Evolutionary conservation across 2,329 filamentous ascomycete species (phyloP), one percentile per base, ranked within the genome.

Genomic region (Camptophora hylomeconis): DNA sequence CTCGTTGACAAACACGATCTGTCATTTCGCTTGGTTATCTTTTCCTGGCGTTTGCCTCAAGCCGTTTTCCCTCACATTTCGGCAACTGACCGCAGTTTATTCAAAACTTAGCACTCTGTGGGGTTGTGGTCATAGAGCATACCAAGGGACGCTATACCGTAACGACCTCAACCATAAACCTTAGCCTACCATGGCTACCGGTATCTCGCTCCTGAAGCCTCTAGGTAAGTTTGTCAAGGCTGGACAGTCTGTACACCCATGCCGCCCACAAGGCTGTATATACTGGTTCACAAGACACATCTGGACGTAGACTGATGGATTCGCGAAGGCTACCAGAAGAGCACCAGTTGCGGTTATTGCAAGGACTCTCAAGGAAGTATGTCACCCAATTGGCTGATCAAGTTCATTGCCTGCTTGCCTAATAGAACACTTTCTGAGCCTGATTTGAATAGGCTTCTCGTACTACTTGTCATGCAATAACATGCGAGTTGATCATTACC

Each of bases 331-430:
- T 63, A 63, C 44, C 58, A 62, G 42, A 52, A 53, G 28, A 60
- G 57, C 36, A 39, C 30, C 14, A 51, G 51, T 9, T 63, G 60
- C 42, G 60, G 60, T 31, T 64, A 64, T 45, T 64, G 60, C 49
- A 58, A 61, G 46, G 57, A 51, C 24, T 46, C 51, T 13, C 39
- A 53, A 41, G 57, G 58, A 39, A 60, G 60, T 63, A 40, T 51
- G 60, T 58, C 38, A 26, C 17, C 25, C 22, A 16, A 13, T 23
- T 15, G 7, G 11, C 8, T 9, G 15, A 13, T 12, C 17, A 12
- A n/a, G 22, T 16, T 10, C 24, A 9, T 17, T 17, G 13, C 7
- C 9, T 8, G 7, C 12, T 26, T 26, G 13, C 5, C 17, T 11
- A 7, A 14, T 20, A 22, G 26, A 6, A 11, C 5, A 5, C 12